A percentile compares a stretch with the other conserved stretches of the same genome.
Conservation (phyloP, 768 basidiomycete species). For the Leucocoprinus birnbaumii region DNA sequence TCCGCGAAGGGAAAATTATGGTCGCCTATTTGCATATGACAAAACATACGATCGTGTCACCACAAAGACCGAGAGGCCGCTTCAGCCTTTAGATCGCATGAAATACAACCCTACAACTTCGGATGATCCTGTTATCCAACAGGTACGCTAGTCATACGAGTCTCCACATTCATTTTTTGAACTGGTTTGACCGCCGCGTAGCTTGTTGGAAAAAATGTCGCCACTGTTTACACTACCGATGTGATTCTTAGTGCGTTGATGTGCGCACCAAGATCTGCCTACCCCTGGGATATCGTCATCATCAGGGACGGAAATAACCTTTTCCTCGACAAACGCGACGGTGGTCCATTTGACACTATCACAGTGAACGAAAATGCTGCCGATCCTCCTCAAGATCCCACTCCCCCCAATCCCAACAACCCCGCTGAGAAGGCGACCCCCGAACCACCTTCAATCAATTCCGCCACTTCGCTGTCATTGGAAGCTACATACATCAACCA, state of each 20-base stretch:
- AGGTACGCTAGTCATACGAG: slow-evolving; percentile 57
- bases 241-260: slow-evolving; percentile 93
- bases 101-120: slow-evolving; percentile 98
- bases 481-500: slow-evolving; percentile 99
- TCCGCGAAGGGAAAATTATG: slow-evolving; percentile 69
- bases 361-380: slow-evolving; percentile 99
- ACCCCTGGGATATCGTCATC: slow-evolving; percentile 99
- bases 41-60: slow-evolving; percentile 94
- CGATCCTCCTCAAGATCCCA: slow-evolving; percentile 86
- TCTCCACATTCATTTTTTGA: neutral
- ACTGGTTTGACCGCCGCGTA: slow-evolving; percentile 25
- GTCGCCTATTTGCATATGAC: slow-evolving; percentile 89
- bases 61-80: slow-evolving; percentile 86
- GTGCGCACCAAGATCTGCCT: slow-evolving; percentile 92
- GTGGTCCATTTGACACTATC: slow-evolving; percentile 94
- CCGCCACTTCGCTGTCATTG: slow-evolving; percentile 88
- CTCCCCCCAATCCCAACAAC: slow-evolving; percentile 76
- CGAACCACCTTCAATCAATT: slow-evolving; percentile 86
- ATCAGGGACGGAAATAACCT: slow-evolving; percentile 89
- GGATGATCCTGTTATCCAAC: slow-evolving; percentile 95
- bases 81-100: slow-evolving; percentile 91
- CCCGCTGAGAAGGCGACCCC: slow-evolving; percentile 62
- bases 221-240: slow-evolving; percentile 92
- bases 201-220: slow-evolving; percentile 79
- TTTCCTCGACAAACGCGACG: slow-evolving; percentile 97